These are phyloP conservation scores for Dictyostelium brefeldianum DNA, from an alignment of 78 protist genomes.

Conservation along the genomic window DNA sequence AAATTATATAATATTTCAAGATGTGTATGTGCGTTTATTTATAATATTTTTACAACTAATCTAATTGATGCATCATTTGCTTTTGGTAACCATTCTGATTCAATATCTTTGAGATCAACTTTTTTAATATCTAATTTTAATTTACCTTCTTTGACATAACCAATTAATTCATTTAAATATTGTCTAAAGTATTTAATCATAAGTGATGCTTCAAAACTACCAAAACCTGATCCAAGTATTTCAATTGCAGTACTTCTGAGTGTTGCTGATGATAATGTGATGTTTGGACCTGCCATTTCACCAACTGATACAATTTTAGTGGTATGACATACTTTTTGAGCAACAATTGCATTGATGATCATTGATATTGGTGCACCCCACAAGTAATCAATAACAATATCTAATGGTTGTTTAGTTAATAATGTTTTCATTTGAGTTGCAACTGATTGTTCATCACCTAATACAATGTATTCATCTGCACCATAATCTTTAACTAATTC, in stretches of 20 bases:
- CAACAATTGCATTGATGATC: neutral
- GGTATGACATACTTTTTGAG: neutral
- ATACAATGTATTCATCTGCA: neutral
- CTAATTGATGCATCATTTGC: neutral
- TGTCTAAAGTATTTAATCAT: neutral
- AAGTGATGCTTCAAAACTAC: neutral
- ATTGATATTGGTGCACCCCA: conserved; percentile 43
- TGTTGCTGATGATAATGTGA: neutral
- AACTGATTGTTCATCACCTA: neutral
- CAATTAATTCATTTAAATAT: neutral
- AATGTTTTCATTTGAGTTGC: neutral
- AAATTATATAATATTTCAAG: too few relatives aligned
- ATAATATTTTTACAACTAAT: conserved; percentile 55
- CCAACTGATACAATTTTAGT: conserved; percentile 29
- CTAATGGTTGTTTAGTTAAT: neutral
- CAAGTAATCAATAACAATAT: conserved; percentile 32
- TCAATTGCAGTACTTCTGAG: conserved; percentile 38
- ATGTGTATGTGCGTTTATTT: too few relatives aligned
- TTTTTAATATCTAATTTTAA: neutral
- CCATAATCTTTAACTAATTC: neutral
- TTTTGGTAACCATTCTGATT: conserved; percentile 21
- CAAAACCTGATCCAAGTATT: conserved; percentile 49
- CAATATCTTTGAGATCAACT: conserved; percentile 40
- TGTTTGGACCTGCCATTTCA: conserved; percentile 52
- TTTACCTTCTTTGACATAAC: neutral